These are phyloP conservation scores for Rhizophagus clarus DNA, from an alignment of 192 early-diverging fungal species.

Conservation along the genomic window DNA sequence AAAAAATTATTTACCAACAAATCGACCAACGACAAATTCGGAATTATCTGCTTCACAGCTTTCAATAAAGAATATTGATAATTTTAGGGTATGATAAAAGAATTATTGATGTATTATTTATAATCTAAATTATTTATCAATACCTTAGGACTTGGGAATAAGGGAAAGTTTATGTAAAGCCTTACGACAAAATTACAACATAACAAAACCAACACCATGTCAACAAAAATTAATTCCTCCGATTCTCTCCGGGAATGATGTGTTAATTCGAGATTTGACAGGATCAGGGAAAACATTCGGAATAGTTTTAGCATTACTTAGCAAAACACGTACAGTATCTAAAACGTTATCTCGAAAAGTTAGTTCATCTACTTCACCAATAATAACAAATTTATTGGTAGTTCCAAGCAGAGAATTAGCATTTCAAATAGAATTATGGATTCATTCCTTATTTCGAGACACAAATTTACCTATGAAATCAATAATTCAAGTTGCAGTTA, in stretches of 20 bases:
- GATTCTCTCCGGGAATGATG: constrained; percentile 44
- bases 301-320: constrained; percentile 45
- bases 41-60: background rate
- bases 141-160: constrained; percentile 18
- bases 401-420: constrained; percentile 59
- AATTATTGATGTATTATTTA: background rate
- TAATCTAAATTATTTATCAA: background rate
- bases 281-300: constrained; percentile 64
- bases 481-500: constrained; percentile 36
- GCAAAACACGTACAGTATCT: constrained; percentile 31
- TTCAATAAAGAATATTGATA: background rate
- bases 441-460: constrained; percentile 36
- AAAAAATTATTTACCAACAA: background rate
- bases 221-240: constrained; percentile 49
- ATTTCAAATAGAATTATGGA: constrained; percentile 51
- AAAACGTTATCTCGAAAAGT: background rate
- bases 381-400: constrained; percentile 46
- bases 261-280: constrained; percentile 52
- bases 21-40: background rate
- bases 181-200: constrained; percentile 34
- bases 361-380: background rate
- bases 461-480: constrained; percentile 23
- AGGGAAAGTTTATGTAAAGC: constrained; percentile 23
- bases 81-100: background rate
- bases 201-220: constrained; percentile 44